A percentile compares a stretch with the other conserved stretches of the same genome.
Conservation (phyloP, 164 flowering plant genomes). For the Dillenia suffruticosa region DNA sequence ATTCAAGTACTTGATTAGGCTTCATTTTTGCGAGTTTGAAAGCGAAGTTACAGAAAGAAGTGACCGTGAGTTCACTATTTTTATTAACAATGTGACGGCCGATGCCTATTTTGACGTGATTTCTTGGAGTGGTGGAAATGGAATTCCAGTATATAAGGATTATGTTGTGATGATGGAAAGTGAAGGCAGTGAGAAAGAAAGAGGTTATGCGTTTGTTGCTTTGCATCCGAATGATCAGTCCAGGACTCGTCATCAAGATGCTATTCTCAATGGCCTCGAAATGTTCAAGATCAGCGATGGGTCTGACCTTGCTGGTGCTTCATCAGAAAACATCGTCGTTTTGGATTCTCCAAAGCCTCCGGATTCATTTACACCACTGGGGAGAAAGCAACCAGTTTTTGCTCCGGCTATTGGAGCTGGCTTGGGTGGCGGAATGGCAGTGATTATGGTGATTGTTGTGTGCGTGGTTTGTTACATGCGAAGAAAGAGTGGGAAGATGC, state of each 20-base stretch:
- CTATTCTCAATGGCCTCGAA: conserved; percentile 18
- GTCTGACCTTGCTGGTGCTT: no score
- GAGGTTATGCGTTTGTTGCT: conserved; percentile 3
- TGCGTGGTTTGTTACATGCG: conserved; percentile 9
- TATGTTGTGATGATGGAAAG: neutral
- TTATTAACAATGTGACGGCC: conserved; percentile 5
- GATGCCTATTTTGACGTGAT: conserved; percentile 7
- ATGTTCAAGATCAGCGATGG: conserved; percentile 11
- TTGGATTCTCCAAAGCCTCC: no score
- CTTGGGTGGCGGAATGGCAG: conserved; percentile 1
- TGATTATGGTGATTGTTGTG: neutral
- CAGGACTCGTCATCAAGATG: neutral
- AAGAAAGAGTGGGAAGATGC: neutral
- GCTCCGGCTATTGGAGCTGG: no score
- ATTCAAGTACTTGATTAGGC: conserved; percentile 13
- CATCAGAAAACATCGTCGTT: no score
- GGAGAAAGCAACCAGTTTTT: neutral
- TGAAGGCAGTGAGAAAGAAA: neutral
- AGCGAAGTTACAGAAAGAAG: neutral
- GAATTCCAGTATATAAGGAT: conserved; percentile 7
- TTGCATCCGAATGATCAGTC: neutral
- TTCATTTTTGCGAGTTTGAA: conserved; percentile 17
- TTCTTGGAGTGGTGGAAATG: neutral
- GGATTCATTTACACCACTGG: neutral
- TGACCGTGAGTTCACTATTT: conserved; percentile 3